Conservation (phyloP, 1,284 basidiomycete genomes). For the Sporisorium exsertum region DNA sequence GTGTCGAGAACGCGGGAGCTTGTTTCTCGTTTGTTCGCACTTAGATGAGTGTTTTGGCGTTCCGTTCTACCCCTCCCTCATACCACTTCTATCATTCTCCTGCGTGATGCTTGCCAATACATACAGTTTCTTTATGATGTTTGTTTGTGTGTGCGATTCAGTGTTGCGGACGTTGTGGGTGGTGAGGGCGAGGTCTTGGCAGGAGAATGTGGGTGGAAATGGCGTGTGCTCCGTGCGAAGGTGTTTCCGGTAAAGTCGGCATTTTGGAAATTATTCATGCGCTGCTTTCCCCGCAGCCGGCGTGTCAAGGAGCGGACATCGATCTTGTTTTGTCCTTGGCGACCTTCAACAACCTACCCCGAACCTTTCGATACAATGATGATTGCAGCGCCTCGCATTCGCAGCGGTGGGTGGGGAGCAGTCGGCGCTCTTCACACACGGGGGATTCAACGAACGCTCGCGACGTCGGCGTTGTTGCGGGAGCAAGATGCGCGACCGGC, state of each 20-base stretch:
- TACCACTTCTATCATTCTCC: background rate
- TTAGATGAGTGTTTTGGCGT: background rate
- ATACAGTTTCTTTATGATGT: conserved; percentile 22
- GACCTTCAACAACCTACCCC: too few relatives aligned
- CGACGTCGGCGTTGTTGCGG: background rate
- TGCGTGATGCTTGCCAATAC: conserved; percentile 9
- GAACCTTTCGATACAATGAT: background rate
- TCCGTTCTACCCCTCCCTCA: too few relatives aligned
- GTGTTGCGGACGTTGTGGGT: background rate
- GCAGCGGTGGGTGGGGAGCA: too few relatives aligned
- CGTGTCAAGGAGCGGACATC: too few relatives aligned
- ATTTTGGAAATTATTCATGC: background rate
- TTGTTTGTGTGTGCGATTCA: background rate
- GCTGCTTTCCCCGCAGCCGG: background rate
- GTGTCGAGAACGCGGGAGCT: background rate
- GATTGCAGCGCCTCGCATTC: background rate
- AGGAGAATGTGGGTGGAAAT: background rate
- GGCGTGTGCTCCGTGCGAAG: conserved; percentile 5
- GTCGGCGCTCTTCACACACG: too few relatives aligned
- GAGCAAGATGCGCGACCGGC: conserved; percentile 15
- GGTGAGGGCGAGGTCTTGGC: too few relatives aligned
- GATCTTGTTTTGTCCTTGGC: background rate
- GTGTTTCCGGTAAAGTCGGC: conserved; percentile 3
- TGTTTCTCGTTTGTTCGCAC: background rate
- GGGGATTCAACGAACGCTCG: background rate